phyloP scores from a whole-genome alignment of 2,329 filamentous ascomycete genomes.

The Zymoseptoria pseudotritici region DNA sequence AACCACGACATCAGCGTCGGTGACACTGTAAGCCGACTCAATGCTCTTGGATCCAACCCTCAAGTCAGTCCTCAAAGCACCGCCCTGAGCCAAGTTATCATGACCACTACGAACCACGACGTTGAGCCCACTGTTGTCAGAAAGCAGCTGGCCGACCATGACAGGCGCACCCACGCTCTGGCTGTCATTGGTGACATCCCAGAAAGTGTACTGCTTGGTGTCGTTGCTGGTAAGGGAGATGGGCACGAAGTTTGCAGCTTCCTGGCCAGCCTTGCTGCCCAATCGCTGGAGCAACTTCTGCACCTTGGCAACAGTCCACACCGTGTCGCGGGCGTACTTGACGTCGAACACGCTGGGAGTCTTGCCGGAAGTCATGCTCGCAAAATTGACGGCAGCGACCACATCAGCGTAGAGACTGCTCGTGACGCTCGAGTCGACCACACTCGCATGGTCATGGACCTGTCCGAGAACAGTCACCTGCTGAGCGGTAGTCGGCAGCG shows the following conservation, averaged over 20 bases:
- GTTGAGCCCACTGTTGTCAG: conserved; percentile 54
- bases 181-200: conserved; percentile 71
- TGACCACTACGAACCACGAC: conserved; percentile 52
- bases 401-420: conserved; percentile 93
- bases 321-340: conserved; percentile 75
- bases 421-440: conserved; percentile 66
- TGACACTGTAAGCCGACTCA: conserved; percentile 74
- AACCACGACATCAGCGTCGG: conserved; percentile 69
- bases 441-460: conserved; percentile 64
- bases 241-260: conserved; percentile 30
- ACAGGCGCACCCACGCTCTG: conserved; percentile 57
- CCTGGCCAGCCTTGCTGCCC: conserved; percentile 33
- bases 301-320: conserved; percentile 53
- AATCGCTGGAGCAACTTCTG: conserved; percentile 42
- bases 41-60: conserved; percentile 75
- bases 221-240: conserved; percentile 42
- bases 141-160: conserved; percentile 52
- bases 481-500: conserved; percentile 66
- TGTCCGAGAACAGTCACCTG: conserved; percentile 83
- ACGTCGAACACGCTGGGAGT: conserved; percentile 66
- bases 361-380: conserved; percentile 53
- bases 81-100: conserved; percentile 63
- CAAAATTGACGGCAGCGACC: conserved; percentile 74
- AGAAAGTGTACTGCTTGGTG: conserved; percentile 83
- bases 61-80: conserved; percentile 75